These are phyloP conservation scores for Triticum urartu DNA, from an alignment of 176 grass and related monocot genomes.

Conservation along the genomic window DNA sequence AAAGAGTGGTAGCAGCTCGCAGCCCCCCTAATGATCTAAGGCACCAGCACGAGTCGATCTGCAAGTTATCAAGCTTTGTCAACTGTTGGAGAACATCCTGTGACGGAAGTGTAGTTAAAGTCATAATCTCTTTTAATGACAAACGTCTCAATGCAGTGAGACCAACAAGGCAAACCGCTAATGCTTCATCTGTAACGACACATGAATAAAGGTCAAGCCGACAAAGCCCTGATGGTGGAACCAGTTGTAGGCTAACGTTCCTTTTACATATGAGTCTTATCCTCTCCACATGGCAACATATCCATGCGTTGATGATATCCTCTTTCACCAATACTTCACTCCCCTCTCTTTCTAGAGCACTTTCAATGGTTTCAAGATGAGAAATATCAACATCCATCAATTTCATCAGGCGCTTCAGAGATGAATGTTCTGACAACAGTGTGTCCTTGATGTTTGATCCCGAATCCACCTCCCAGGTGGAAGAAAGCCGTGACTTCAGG, in stretches of 20 bases:
- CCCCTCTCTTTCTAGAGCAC: background rate
- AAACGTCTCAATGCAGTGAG: background rate
- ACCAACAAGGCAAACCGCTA: background rate
- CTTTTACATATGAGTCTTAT: background rate
- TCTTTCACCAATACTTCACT: background rate
- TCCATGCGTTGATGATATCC: background rate
- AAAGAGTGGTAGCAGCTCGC: background rate
- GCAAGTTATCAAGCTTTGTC: background rate
- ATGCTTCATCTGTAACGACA: background rate
- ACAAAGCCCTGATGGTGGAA: background rate
- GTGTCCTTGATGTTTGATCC: background rate
- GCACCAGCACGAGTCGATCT: background rate
- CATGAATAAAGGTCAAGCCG: accelerated
- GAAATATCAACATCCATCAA: background rate
- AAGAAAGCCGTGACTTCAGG: background rate
- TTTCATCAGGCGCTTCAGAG: background rate
- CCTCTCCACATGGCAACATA: constrained; percentile 1
- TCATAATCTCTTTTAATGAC: background rate
- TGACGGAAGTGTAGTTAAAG: constrained; percentile 11
- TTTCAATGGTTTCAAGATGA: background rate
- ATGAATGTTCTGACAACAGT: background rate
- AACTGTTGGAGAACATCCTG: background rate
- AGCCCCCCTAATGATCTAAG: constrained; percentile 8
- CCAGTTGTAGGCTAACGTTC: background rate
- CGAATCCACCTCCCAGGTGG: background rate